Base-by-base conservation (phyloP, 2,329 filamentous ascomycete genomes). In the Penicillium frequentans region DNA sequence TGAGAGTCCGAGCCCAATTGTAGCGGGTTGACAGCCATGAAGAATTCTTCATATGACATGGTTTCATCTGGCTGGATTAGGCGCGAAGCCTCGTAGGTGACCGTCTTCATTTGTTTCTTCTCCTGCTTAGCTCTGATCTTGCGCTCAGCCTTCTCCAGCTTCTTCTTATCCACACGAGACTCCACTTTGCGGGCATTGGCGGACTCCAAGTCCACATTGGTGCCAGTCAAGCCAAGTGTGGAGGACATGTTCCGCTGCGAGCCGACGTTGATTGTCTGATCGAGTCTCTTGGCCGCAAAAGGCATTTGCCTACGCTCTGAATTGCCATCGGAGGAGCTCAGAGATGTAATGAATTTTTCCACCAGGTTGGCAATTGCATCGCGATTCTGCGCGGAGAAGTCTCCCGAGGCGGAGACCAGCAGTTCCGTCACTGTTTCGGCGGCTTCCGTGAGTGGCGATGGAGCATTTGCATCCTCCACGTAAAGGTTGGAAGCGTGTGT, bases 61-160 rank as follows among this genome's bases (percentile, higher is more conserved):
- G 93, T 82, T 68, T 88, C 85, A 68, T 93, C 89, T 4, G 91
- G 84, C 75, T 91, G 86, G 71, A 99, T 86, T 64, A 99, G 82
- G 65, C 87, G 88, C 13, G 95, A 98, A 0, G 95, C 90, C 79
- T 99, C 95, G 75, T 99, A 99, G 77, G 97, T 91, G 66, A 99
- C 95, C 55, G 89, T 96, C 84, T 98, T 98, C 88, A 95, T 97
- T 35, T 88, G 86, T 81, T 99, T 99, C 82, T 96, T 96, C 79
- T 92, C 95, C 80, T 98, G 95, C 81, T 99, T 99, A 69, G 93
- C 93, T 49, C 92, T 91, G 72, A 99, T 95, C 82, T 99, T 99
- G 64, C 90, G 85, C 79, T 99, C 95, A 1, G 95, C 95, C 80
- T 99, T 99, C 77, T 99, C 95, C 21, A 99, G 87, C 83, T 99